Evolutionary conservation across 2,329 filamentous ascomycete genomes (phyloP), one percentile per base, ranked within the genome.

Genomic region (Corinectria fuckeliana): DNA sequence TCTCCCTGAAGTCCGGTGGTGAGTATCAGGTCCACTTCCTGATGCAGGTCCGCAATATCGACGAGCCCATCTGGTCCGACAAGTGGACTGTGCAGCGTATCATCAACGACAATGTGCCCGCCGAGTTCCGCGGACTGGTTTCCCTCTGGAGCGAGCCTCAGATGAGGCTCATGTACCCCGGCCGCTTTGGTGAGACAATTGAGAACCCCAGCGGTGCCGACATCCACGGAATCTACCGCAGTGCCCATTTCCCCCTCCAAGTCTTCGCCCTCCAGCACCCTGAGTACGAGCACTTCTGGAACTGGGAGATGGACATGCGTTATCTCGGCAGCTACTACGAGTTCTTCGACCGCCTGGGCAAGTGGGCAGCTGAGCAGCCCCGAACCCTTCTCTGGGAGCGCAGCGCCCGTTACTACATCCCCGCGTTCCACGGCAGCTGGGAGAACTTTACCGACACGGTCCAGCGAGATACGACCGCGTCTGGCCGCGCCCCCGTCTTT

Each of bases 1-100:
- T 96, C 9, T 87, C 88, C 7, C 79, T 97, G 48, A 82, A 86
- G 55, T 93, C 91, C 0, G 91, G 92, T 28, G 91, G 90, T 45
- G 91, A 96, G 73, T 96, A 95, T 69, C 84, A 85, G 4, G 82
- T 96, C 3, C 91, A 95, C 74, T 92, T 97, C 72, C 81, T 96
- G 32, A 84, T 96, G 36, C 92, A 96, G 66, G 91, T 96, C 65
- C 92, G 91, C 69, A 90, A 96, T 73, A 85, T 90, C 66, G 86
- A 91, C 69, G 78, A 88, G 39, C 91, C 90, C 42, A 92, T 96
- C 66, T 96, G 91, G 90, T 87, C 91, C 0, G 91, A 95, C 69
- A 86, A 90, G 16, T 82, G 85, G 28, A 89, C 88, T 0, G 91
- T 92, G 58, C 85, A 92, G 66, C 82, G 84, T 14, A 85, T 94